Conservation (phyloP, 208 protist genomes). For the Trypanosoma scelopori region DNA sequence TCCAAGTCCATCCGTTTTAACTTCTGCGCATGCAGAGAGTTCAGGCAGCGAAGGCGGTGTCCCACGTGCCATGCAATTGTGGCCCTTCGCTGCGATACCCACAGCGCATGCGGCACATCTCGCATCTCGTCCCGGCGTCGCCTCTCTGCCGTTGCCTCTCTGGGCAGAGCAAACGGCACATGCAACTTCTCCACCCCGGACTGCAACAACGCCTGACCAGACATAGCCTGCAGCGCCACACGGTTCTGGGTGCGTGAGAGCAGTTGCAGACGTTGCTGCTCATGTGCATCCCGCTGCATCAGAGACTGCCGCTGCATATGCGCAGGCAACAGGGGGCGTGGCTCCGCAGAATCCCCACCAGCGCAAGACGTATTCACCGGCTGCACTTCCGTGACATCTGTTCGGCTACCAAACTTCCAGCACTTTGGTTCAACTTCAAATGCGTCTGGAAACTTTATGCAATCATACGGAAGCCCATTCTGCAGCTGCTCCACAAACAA, state of each 20-base stretch:
- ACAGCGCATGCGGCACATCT: slow-evolving; percentile 26
- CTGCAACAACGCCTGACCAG: too few species aligned
- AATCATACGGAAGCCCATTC: slow-evolving; percentile 18
- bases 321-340: not conserved
- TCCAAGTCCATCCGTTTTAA: slow-evolving; percentile 32
- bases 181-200: not conserved
- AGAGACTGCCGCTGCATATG: not conserved
- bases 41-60: slow-evolving; percentile 15
- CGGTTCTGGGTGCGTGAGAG: slow-evolving; percentile 9
- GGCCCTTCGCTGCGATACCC: slow-evolving; percentile 7
- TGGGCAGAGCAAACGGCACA: not conserved
- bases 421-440: slow-evolving; percentile 21
- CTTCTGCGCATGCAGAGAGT: slow-evolving; percentile 14
- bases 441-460: slow-evolving; percentile 25
- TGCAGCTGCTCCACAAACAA: slow-evolving; percentile 26
- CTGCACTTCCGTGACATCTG: too few species aligned
- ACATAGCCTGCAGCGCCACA: slow-evolving; percentile 12
- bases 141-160: slow-evolving; percentile 7
- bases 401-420: slow-evolving; percentile 3
- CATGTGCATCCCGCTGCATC: slow-evolving; percentile 21
- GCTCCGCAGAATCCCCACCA: too few species aligned
- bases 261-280: slow-evolving; percentile 22
- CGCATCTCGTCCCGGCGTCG: slow-evolving; percentile 26
- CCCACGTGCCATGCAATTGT: slow-evolving; percentile 3
- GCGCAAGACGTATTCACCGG: too few species aligned